These are phyloP conservation scores for Penicillium frequentans DNA, from an alignment of 2,329 filamentous ascomycete genomes.

Conservation along the genomic window DNA sequence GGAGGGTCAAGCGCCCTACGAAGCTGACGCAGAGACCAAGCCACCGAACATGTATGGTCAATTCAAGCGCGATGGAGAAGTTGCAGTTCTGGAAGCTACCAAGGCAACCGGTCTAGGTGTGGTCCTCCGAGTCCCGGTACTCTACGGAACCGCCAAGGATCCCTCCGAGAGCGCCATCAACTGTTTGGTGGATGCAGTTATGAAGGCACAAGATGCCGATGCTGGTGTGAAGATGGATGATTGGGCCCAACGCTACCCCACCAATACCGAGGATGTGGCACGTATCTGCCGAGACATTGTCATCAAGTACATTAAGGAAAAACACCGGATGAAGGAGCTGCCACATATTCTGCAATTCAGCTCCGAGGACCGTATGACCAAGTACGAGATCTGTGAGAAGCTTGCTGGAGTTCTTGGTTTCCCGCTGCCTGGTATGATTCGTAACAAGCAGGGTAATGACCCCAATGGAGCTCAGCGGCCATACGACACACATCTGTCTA, in stretches of 20 bases:
- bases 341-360: conserved; percentile 79
- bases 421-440: conserved; percentile 64
- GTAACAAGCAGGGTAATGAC: conserved; percentile 69
- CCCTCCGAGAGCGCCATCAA: conserved; percentile 80
- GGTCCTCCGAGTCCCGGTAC: conserved; percentile 75
- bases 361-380: conserved; percentile 82
- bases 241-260: conserved; percentile 81
- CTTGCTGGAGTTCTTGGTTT: conserved; percentile 80
- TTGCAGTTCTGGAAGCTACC: conserved; percentile 66
- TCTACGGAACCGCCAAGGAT: conserved; percentile 76
- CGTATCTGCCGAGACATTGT: conserved; percentile 75
- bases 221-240: conserved; percentile 76
- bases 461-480: conserved; percentile 73
- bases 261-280: conserved; percentile 83
- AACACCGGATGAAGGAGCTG: conserved; percentile 53
- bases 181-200: conserved; percentile 72
- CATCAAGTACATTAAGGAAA: conserved; percentile 61
- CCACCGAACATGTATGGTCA: conserved; percentile 80
- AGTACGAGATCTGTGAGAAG: conserved; percentile 80
- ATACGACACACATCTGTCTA: conserved; percentile 86
- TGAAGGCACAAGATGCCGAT: conserved; percentile 66
- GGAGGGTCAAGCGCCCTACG: conserved; percentile 83
- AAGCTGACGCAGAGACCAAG: conserved; percentile 59
- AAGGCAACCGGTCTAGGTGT: conserved; percentile 58
- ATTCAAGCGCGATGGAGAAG: conserved; percentile 70